Base-by-base conservation (phyloP, 2,329 filamentous ascomycete genomes). In the Ophiostoma sp. region DNA sequence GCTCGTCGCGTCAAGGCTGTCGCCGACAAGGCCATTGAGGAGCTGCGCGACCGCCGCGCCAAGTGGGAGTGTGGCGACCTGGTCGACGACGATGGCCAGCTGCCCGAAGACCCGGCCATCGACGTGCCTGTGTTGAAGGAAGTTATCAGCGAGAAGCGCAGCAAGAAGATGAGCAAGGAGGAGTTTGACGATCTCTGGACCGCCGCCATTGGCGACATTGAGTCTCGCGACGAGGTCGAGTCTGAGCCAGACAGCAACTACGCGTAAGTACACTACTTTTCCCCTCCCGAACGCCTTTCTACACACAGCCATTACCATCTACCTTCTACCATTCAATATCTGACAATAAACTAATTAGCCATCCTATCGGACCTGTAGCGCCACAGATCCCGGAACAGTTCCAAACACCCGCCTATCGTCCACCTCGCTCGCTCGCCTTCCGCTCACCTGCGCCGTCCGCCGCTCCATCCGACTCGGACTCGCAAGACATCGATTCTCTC, bases 111-210 rank as follows among this genome's bases (percentile, higher is more conserved):
- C 4, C 89, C 92, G 2, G 83, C 84, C 3, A 85, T 89, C 19
- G 85, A 86, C 39, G 93, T 95, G 77, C 87, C 90, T 36, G 91
- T 93, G 71, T 85, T 98, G 75, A 97, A 95, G 84, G 85, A 92
- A 76, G 88, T 90, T 73, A 90, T 98, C 76, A 89, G 87, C 77
- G 88, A 90, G 77, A 93, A 92, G 84, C 90, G 92, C 76, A 92
- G 90, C 80, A 95, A 93, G 84, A 91, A 91, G 76, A 93, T 98
- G 89, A 93, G 88, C 76, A 91, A 94, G 79, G 87, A 92, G 57
- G 95, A 98, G 80, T 98, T 99, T 79, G 94, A 98, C 77, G 93
- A 97, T 73, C 88, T 99, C 8, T 96, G 93, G 89, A 85, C 85
- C 36, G 88, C 89, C 75, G 93, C 93, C 2, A 88, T 95, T 73